Base-by-base conservation (phyloP, 148 eudicot genomes). In the Cornus suecica region DNA sequence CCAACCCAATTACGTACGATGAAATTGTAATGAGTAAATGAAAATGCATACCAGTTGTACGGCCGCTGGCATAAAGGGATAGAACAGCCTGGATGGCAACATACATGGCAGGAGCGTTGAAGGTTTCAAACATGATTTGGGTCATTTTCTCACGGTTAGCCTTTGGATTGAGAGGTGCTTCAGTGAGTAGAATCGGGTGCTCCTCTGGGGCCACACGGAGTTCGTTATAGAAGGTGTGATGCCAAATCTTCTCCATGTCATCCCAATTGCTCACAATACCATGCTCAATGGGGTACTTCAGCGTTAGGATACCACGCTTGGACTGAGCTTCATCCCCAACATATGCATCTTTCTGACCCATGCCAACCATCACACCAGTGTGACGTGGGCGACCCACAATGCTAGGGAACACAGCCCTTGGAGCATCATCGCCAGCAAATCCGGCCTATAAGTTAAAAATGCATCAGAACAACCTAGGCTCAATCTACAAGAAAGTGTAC, bases 351-450 rank as follows among this genome's bases (percentile, higher is more conserved):
- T 87, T 84, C 48, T 80, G 81, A 14, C 81, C 86, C 84, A 76
- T 84, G 62, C 87, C 85, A 73, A 84, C 86, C 90, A 82, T 84
- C 75, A 87, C 87, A 79, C 87, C 86, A 61, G 90, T 80, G 65
- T 82, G 86, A 69, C 90, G 87, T 4, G 90, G 89, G 48, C 88
- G 84, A 10, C 90, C 88, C 29, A 87, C 88, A 65, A 87, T 87
- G 81, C 88, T 86, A 51, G 87, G 89, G 69, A 88, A 88, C 24
- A 88, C 86, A 4, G 91, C 89, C 80, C 89, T 80, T 4, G 91
- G 91, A 81, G 88, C 91, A 80, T 88, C 91, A 76, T 88, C 91
- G 80, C 91, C 88, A 9, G 88, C 91, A 73, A 88, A 88, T 70
- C 91, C 91, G 75, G 88, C 91, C 91, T 88, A 67, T 26, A 13